phyloP scores from a whole-genome alignment of 345 rosid species.

The Ceriops tagal region DNA sequence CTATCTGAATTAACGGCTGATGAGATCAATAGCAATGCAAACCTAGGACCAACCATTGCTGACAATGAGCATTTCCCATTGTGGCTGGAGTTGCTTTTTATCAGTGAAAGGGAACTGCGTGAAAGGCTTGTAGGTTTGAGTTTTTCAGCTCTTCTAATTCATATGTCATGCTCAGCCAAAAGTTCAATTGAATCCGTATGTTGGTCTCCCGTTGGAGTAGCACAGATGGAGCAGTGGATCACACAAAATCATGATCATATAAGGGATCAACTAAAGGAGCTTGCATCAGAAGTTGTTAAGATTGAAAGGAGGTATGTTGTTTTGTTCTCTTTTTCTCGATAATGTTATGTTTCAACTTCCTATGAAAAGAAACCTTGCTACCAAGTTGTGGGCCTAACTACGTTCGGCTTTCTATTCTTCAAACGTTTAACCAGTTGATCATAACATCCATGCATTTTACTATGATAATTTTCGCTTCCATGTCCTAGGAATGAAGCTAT shows the following conservation, averaged over 20 bases:
- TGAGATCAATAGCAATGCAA: constrained; percentile 46
- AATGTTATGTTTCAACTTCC: too few species aligned
- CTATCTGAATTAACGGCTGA: constrained; percentile 55
- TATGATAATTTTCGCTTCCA: too few species aligned
- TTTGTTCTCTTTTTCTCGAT: neutral
- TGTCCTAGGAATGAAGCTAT: too few species aligned
- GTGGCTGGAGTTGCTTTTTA: constrained; percentile 60
- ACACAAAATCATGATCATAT: constrained; percentile 32
- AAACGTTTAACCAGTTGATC: too few species aligned
- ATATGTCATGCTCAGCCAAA: constrained; percentile 24
- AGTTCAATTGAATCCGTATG: constrained; percentile 20
- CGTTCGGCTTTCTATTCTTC: too few species aligned
- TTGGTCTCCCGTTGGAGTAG: constrained; percentile 64
- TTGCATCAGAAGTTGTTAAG: constrained; percentile 39
- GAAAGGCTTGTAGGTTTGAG: constrained; percentile 64
- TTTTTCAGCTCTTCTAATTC: constrained; percentile 43
- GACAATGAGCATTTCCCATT: constrained; percentile 32
- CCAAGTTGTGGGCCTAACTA: too few species aligned
- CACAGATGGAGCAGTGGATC: constrained; percentile 79
- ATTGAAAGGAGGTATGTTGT: constrained; percentile 38
- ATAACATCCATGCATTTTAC: too few species aligned
- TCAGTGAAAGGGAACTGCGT: constrained; percentile 80
- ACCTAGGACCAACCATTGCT: constrained; percentile 17
- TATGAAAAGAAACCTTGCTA: too few species aligned
- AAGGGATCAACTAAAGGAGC: constrained; percentile 39